These are phyloP conservation scores for Sugiyamaella mastotermitis DNA, from an alignment of 805 yeast species.

Conservation along the genomic window DNA sequence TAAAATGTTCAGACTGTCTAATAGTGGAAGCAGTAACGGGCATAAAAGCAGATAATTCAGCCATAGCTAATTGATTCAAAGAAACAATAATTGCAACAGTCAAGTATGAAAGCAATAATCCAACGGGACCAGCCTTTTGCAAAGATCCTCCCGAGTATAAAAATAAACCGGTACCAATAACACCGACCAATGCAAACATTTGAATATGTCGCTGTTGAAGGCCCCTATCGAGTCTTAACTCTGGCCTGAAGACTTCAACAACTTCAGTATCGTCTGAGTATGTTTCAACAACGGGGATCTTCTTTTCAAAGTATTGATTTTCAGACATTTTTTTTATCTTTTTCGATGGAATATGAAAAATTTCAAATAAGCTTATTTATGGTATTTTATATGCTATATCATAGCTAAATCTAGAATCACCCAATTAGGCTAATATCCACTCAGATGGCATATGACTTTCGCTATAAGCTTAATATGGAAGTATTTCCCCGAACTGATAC, in stretches of 20 bases:
- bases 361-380: no score
- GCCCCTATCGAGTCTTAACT: slow-evolving; percentile 19
- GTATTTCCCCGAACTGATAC: no score
- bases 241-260: background rate
- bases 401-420: no score
- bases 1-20: slow-evolving; percentile 57
- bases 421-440: no score
- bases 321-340: no score
- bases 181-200: slow-evolving; percentile 79
- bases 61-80: slow-evolving; percentile 61
- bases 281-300: no score
- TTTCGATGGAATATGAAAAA: no score
- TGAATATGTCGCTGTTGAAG: slow-evolving; percentile 55
- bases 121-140: slow-evolving; percentile 58
- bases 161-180: slow-evolving; percentile 73
- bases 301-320: no score
- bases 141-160: slow-evolving; percentile 73
- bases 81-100: slow-evolving; percentile 67
- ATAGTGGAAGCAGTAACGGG: slow-evolving; percentile 64
- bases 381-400: no score
- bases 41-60: slow-evolving; percentile 62
- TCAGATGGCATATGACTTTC: no score
- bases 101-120: slow-evolving; percentile 54
- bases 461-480: no score
- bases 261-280: no score